Base-by-base conservation (phyloP, 495 filamentous ascomycete genomes). In the Podospora bellae-mahoneyi region DNA sequence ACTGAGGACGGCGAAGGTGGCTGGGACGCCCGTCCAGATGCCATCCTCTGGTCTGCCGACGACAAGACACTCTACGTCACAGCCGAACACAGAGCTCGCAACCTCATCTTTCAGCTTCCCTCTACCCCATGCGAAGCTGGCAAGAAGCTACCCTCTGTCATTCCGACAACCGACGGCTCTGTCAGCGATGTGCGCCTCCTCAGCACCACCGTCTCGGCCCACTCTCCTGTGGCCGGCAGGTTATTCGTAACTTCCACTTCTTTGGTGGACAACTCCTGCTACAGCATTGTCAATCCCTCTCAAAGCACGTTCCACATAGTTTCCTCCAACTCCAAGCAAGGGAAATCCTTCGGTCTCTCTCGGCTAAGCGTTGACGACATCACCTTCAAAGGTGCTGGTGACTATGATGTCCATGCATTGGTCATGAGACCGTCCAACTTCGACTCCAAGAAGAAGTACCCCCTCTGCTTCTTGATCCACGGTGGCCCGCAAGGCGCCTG, bases 401-500 rank as follows among this genome's bases (percentile, higher is more conserved):
- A 78, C 54, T 86, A 89, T 68, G 79, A 86, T 18, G 84, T 91
- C n/a, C 92, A 96, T 72, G 91, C 92, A 9, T 88, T 89, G 74
- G 87, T 97, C 0, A 79, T 97, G 66, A 93, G 91, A 72, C 94
- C 94, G 1, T 92, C 91, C 0, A 78, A 86, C 71, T 97, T 95
- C 74, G 85, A 92, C 73, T 77, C 85, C 6, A 79, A 79, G 15
- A 84, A 91, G 75, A 91, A 89, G 70, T 97, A 96, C 75, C 93
- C 93, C 0, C 78, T 97, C 39, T 88, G 89, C 2, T 92, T 92
- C 69, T 74, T 96, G 54, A 91, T 97, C 61, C 94, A 97, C 70
- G 94, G 94, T 62, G 94, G 94, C 0, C 93, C 93, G 0, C 93
- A 97, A 74, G 90, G 90, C 6, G 89, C 91, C 1, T 96, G 93